phyloP scores from a whole-genome alignment of 2,329 filamentous ascomycete species.

The Phialemonium atrogriseum region DNA sequence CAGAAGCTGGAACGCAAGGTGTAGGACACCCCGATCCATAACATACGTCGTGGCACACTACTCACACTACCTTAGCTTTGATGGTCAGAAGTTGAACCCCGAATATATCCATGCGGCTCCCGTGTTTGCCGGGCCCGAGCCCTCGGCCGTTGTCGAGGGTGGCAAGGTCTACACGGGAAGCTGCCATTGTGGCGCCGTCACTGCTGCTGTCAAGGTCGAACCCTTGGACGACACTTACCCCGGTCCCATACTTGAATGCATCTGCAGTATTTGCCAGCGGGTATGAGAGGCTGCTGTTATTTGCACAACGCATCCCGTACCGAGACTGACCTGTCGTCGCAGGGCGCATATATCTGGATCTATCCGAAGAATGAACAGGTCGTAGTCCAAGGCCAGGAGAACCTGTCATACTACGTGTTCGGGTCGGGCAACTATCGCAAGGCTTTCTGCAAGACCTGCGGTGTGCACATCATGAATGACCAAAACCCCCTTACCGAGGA shows the following conservation, averaged over 20 bases:
- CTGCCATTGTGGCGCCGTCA: slow-evolving; percentile 45
- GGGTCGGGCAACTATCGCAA: slow-evolving; percentile 14
- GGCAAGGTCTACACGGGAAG: slow-evolving; percentile 37
- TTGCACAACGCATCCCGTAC: neutral
- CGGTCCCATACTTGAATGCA: slow-evolving; percentile 31
- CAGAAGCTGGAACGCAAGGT: slow-evolving; percentile 25
- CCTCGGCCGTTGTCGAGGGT: slow-evolving; percentile 25
- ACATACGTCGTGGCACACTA: too few relatives aligned
- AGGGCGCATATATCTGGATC: slow-evolving; percentile 37
- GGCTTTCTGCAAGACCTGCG: slow-evolving; percentile 8
- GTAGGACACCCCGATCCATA: slow-evolving; percentile 28
- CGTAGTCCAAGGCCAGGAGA: slow-evolving; percentile 29
- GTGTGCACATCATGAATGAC: slow-evolving; percentile 24
- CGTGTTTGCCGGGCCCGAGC: slow-evolving; percentile 31
- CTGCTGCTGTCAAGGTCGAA: slow-evolving; percentile 29
- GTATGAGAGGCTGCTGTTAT: slow-evolving; percentile 15
- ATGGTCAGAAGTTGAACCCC: slow-evolving; percentile 25
- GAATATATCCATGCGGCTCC: slow-evolving; percentile 26
- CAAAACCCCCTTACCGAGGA: slow-evolving; percentile 22
- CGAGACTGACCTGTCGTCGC: slow-evolving; percentile 1
- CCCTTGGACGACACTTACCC: slow-evolving; percentile 24
- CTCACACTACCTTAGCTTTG: too few relatives aligned
- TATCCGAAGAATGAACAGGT: slow-evolving; percentile 32
- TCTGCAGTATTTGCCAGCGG: slow-evolving; percentile 41
- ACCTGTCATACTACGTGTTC: slow-evolving; percentile 31